Percentiles rank a stretch among this genome's conserved stretches.
Conservation (phyloP, 208 protist genomes). For the Acanthamoeba healyi region DNA sequence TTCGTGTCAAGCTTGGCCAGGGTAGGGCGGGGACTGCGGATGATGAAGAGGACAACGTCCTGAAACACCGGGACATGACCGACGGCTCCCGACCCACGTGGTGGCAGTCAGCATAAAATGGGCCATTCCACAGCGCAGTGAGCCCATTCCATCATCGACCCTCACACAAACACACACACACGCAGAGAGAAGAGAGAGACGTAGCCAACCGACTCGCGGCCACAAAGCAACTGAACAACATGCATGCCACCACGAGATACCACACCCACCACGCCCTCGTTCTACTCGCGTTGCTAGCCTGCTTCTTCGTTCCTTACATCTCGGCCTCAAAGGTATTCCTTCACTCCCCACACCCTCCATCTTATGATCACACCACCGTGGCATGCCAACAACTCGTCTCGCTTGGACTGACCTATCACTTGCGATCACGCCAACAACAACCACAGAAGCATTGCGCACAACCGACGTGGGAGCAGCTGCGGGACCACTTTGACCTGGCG, state of each 20-base stretch:
- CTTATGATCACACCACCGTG: neutral
- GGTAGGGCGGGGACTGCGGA: neutral
- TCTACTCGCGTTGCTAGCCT: neutral
- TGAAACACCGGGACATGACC: neutral
- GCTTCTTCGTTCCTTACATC: too few relatives aligned
- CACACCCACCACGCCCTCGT: neutral
- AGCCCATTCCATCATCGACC: too few relatives aligned
- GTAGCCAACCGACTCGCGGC: neutral
- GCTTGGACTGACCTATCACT: neutral
- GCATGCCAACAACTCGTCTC: too few relatives aligned
- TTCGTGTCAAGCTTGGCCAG: neutral
- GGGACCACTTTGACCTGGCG: neutral
- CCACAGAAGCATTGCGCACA: neutral
- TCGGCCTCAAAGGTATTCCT: neutral
- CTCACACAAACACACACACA: too few relatives aligned
- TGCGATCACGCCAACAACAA: neutral
- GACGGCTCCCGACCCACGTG: neutral
- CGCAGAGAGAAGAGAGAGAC: too few relatives aligned
- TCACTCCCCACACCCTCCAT: neutral
- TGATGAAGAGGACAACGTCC: neutral
- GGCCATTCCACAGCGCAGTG: too few relatives aligned
- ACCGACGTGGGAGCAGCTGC: conserved; percentile 62
- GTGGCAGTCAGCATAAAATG: too few relatives aligned
- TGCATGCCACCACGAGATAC: neutral
- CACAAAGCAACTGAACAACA: neutral